Evolutionary conservation across 345 rosid species (phyloP), one percentile per base, ranked within the genome.

Genomic region (Salix viminalis): DNA sequence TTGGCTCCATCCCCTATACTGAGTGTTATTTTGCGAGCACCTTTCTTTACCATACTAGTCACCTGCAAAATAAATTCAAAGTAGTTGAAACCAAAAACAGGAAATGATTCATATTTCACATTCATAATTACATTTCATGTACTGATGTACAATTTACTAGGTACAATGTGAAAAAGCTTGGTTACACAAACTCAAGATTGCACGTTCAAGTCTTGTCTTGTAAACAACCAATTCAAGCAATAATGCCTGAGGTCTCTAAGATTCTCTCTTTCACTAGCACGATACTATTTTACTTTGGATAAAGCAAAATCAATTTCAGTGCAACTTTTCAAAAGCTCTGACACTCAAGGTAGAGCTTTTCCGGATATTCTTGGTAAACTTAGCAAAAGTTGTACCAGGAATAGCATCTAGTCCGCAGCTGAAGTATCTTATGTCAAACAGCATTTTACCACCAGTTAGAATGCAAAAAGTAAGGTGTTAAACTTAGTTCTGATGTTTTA

Each of bases 1-100:
- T 96, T 96, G 73, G 99, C 99, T 84, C 99, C 99, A 85, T 96
- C 99, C 65, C 99, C 99, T 78, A 96, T 96, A 80, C 98, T 89
- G 76, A 96, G 99, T 7, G 99, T 96, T 85, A 92, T 96, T 84
- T 94, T 96, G 67, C 82, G 83, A 30, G 99, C 99, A 62, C 99
- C 99, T 84, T 92, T 96, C 87, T 91, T 96, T 61, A 96, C 93
- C 81, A 96, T 78, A 77, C 97, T 94, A 68, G 99, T 96, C 80
- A 96, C 99, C 99, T 96, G 77, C 58, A 85, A 81, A 76, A 37
- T 5, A 26, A 41, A 42, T 50, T 72, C 32, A 69, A 69, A 37
- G 21, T 19, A 61, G 3, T 50, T 13, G 21, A 13, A 65, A 74
- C 41, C 9, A 50, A 65, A 71, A 21, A 39, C 72, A 16, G 10